Conservation (phyloP, 1,139 yeast genomes). For the Candida sanyaensis region DNA sequence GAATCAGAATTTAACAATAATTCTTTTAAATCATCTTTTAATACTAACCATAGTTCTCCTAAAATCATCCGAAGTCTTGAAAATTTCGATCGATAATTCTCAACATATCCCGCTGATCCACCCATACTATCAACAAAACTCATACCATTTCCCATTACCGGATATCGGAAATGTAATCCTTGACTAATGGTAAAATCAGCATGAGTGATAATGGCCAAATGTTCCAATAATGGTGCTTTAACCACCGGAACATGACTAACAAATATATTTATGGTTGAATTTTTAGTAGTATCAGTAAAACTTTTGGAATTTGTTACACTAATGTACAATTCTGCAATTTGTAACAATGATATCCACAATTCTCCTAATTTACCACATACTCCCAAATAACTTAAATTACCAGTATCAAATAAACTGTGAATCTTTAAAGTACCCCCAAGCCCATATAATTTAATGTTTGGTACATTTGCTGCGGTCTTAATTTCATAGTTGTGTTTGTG, state of each 20-base stretch:
- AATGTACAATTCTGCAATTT: slow-evolving; percentile 58
- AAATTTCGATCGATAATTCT: slow-evolving; percentile 61
- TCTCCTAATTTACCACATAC: slow-evolving; percentile 67
- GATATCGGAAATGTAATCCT: slow-evolving; percentile 72
- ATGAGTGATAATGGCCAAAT: slow-evolving; percentile 64
- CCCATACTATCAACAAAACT: slow-evolving; percentile 52
- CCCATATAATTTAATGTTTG: slow-evolving; percentile 59
- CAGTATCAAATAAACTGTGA: slow-evolving; percentile 71
- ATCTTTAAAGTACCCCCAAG: slow-evolving; percentile 72
- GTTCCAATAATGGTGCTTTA: slow-evolving; percentile 67
- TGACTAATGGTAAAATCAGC: slow-evolving; percentile 75
- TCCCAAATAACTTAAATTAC: slow-evolving; percentile 31
- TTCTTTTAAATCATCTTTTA: slow-evolving; percentile 51
- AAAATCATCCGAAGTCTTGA: slow-evolving; percentile 63
- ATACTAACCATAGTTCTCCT: slow-evolving; percentile 65
- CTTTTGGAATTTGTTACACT: slow-evolving; percentile 12
- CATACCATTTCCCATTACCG: slow-evolving; percentile 70
- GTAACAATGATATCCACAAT: slow-evolving; percentile 73
- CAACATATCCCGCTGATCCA: slow-evolving; percentile 34
- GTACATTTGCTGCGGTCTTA: slow-evolving; percentile 38
- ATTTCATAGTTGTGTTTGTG: slow-evolving; percentile 50
- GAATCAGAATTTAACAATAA: slow-evolving; percentile 29
- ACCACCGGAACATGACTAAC: slow-evolving; percentile 68
- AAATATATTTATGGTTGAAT: slow-evolving; percentile 57
- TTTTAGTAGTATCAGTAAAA: slow-evolving; percentile 9